These are phyloP conservation scores for Calocera viscosa DNA, from an alignment of 768 basidiomycete species.

Conservation along the genomic window DNA sequence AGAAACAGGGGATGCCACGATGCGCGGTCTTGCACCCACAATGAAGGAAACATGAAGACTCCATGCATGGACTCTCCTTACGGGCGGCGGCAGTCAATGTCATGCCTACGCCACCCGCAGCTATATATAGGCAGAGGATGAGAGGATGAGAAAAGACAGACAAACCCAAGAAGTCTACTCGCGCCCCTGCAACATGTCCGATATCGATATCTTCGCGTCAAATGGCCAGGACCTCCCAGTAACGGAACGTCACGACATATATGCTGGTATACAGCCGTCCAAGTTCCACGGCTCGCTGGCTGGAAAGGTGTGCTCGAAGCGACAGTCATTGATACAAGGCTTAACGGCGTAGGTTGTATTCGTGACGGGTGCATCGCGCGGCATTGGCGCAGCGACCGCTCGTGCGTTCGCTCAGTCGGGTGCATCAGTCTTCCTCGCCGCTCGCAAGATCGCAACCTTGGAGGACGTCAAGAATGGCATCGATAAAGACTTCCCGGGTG, in stretches of 20 bases:
- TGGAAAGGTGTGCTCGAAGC: not conserved
- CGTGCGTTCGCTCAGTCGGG: slow-evolving; percentile 23
- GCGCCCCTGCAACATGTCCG: too few relatives aligned
- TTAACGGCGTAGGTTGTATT: slow-evolving; percentile 23
- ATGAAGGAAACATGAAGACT: too few relatives aligned
- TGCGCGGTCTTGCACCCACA: too few relatives aligned
- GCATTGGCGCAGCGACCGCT: slow-evolving; percentile 24
- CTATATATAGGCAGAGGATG: too few relatives aligned
- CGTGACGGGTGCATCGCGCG: slow-evolving; percentile 23
- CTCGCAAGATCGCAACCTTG: slow-evolving; percentile 18
- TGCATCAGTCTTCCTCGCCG: slow-evolving; percentile 21
- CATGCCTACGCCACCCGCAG: too few relatives aligned
- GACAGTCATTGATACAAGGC: slow-evolving; percentile 8
- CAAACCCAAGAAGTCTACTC: too few relatives aligned
- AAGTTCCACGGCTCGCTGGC: not conserved
- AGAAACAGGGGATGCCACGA: too few relatives aligned
- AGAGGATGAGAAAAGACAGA: too few relatives aligned
- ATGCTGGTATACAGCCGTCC: slow-evolving; percentile 18
- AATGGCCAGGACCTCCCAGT: slow-evolving; percentile 8
- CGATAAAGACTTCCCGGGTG: slow-evolving; percentile 18
- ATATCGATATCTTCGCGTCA: too few relatives aligned
- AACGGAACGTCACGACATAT: slow-evolving; percentile 13
- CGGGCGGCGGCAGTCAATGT: too few relatives aligned
- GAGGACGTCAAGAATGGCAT: slow-evolving; percentile 20
- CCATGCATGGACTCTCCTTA: too few relatives aligned